Evolutionary conservation across 768 basidiomycete species (phyloP).

Genomic region (Psilocybe tampanensis): DNA sequence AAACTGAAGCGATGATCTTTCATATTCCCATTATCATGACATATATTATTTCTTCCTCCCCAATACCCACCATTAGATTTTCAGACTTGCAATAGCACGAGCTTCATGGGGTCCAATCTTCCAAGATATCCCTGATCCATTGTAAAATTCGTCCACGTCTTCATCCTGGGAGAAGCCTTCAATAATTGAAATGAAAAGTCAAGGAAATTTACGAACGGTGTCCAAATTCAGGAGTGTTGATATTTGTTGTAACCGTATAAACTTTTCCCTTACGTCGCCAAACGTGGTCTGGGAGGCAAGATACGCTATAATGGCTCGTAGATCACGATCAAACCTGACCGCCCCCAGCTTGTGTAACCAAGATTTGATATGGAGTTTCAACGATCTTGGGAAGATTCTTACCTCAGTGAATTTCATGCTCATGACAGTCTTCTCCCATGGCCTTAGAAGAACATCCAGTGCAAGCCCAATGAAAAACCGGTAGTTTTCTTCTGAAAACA

Average conservation of each 20-base stretch:
- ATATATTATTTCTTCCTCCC: neutral
- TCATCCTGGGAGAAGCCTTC: slow-evolving; percentile 61
- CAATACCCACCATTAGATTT: slow-evolving; percentile 34
- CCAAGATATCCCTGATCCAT: slow-evolving; percentile 91
- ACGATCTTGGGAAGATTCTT: slow-evolving; percentile 17
- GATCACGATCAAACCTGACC: slow-evolving; percentile 91
- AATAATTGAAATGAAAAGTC: neutral
- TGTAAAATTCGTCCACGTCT: slow-evolving; percentile 93
- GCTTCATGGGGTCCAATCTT: slow-evolving; percentile 80
- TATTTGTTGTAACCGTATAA: slow-evolving; percentile 89
- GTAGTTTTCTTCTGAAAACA: slow-evolving; percentile 88
- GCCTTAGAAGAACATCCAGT: slow-evolving; percentile 86
- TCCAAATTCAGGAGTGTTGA: slow-evolving; percentile 91
- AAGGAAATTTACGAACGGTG: slow-evolving; percentile 46
- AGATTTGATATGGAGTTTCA: neutral
- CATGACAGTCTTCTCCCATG: slow-evolving; percentile 91
- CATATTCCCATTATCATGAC: neutral
- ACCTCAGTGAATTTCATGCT: slow-evolving; percentile 89
- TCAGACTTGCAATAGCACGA: slow-evolving; percentile 64
- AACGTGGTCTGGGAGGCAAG: slow-evolving; percentile 88
- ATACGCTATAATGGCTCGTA: slow-evolving; percentile 81
- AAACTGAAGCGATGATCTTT: neutral
- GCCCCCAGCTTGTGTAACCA: slow-evolving; percentile 74
- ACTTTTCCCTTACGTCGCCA: slow-evolving; percentile 91
- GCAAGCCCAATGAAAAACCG: slow-evolving; percentile 83